Evolutionary conservation across 108 stramenopile species (phyloP).

Genomic region (Cyclotella baltica): DNA sequence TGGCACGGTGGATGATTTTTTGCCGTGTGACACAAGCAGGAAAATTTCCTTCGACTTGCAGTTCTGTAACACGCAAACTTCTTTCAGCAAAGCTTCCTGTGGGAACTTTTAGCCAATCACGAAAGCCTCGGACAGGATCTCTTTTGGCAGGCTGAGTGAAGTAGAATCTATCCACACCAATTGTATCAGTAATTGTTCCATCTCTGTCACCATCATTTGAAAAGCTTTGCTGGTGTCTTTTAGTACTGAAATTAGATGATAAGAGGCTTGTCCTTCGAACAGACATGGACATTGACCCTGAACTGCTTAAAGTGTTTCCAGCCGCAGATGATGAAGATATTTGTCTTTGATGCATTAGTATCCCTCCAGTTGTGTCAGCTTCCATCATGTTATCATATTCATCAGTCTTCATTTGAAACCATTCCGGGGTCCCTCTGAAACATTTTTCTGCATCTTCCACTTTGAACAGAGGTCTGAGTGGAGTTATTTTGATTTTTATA

Average conservation of each 20-base stretch:
- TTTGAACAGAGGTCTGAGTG: slow-evolving; percentile 73
- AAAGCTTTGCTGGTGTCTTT: slow-evolving; percentile 20
- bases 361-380: slow-evolving; percentile 9
- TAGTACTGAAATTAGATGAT: slow-evolving; percentile 30
- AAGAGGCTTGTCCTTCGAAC: slow-evolving; percentile 30
- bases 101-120: slow-evolving; percentile 80
- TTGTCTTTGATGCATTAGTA: slow-evolving; percentile 30
- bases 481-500: slow-evolving; percentile 86
- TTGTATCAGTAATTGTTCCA: slow-evolving; percentile 50
- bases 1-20: slow-evolving; percentile 77
- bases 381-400: slow-evolving; percentile 32
- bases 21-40: slow-evolving; percentile 89
- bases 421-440: slow-evolving; percentile 64
- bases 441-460: slow-evolving; percentile 53
- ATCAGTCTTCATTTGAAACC: slow-evolving; percentile 54
- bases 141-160: slow-evolving; percentile 83
- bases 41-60: slow-evolving; percentile 82
- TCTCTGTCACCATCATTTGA: slow-evolving; percentile 30
- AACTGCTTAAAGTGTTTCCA: slow-evolving; percentile 39
- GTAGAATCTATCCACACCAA: slow-evolving; percentile 84
- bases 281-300: slow-evolving; percentile 36
- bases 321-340: slow-evolving; percentile 26
- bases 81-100: slow-evolving; percentile 78
- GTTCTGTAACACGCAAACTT: slow-evolving; percentile 78
- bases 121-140: slow-evolving; percentile 60